Conservation (phyloP, 1,139 yeast genomes). For the Geotrichum cucujoidarum region DNA sequence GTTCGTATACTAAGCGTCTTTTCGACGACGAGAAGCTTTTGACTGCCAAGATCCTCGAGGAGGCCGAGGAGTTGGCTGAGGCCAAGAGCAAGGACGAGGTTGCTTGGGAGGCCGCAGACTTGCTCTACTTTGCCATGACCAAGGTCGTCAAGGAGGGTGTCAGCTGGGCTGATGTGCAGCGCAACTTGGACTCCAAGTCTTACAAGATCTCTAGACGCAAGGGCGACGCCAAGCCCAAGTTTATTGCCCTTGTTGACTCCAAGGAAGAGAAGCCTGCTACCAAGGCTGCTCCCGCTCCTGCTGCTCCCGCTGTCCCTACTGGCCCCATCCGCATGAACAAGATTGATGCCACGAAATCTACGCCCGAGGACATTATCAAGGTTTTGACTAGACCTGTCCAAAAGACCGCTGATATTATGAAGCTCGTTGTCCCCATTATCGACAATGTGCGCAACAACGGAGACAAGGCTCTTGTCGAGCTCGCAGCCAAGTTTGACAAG, state of each 20-base stretch:
- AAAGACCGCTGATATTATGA: slow-evolving; percentile 86
- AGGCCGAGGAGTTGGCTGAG: slow-evolving; percentile 91
- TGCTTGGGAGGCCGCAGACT: slow-evolving; percentile 97
- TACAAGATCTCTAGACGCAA: slow-evolving; percentile 85
- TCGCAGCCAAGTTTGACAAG: slow-evolving; percentile 86
- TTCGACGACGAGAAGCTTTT: slow-evolving; percentile 72
- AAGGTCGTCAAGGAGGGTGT: slow-evolving; percentile 83
- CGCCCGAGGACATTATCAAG: slow-evolving; percentile 45
- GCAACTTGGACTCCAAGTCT: slow-evolving; percentile 76
- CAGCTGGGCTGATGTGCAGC: slow-evolving; percentile 71
- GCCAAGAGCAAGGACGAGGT: slow-evolving; percentile 67
- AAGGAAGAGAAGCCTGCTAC: slow-evolving; percentile 19
- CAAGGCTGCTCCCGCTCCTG: slow-evolving; percentile 20
- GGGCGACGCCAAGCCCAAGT: slow-evolving; percentile 92
- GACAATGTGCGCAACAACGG: slow-evolving; percentile 72
- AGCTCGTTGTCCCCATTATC: slow-evolving; percentile 83
- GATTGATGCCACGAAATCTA: slow-evolving; percentile 47
- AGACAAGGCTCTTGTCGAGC: slow-evolving; percentile 78
- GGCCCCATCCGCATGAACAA: slow-evolving; percentile 57
- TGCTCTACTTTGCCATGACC: slow-evolving; percentile 84
- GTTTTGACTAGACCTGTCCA: slow-evolving; percentile 87
- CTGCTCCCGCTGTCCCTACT: slow-evolving; percentile 27
- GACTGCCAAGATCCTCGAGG: slow-evolving; percentile 86
- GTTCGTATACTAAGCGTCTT: slow-evolving; percentile 86
- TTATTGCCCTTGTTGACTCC: slow-evolving; percentile 36